Percentiles rank a stretch among this genome's conserved stretches.
phyloP scores from a whole-genome alignment of 352 stramenopile genomes.

The Phytophthora rubi region DNA sequence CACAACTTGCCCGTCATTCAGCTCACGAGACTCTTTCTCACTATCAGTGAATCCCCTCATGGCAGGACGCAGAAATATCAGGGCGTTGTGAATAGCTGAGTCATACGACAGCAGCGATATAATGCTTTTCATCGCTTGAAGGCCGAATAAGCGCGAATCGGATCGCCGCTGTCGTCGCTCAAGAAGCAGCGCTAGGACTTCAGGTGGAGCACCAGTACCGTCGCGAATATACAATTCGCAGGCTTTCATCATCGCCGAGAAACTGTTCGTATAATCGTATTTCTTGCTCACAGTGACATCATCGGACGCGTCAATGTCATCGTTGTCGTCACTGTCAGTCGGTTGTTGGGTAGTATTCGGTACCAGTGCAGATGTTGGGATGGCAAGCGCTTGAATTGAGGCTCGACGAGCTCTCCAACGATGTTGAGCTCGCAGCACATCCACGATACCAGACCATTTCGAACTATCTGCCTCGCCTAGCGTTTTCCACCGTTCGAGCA shows the following conservation, averaged over 20 bases:
- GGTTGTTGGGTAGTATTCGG: not conserved
- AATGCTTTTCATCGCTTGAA: conserved; percentile 85
- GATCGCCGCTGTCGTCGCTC: conserved; percentile 77
- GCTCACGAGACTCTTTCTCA: conserved; percentile 81
- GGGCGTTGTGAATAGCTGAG: conserved; percentile 70
- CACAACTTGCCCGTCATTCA: conserved; percentile 79
- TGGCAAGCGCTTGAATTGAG: conserved; percentile 41
- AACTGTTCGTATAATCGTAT: conserved; percentile 68
- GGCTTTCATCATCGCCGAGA: conserved; percentile 83
- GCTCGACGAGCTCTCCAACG: conserved; percentile 59
- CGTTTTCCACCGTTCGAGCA: conserved; percentile 88
- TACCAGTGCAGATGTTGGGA: not conserved
- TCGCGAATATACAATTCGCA: conserved; percentile 90
- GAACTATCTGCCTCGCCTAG: conserved; percentile 77
- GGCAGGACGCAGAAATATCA: conserved; percentile 86
- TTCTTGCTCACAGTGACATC: conserved; percentile 35
- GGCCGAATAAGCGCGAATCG: conserved; percentile 76
- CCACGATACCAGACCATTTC: conserved; percentile 88
- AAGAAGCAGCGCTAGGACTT: conserved; percentile 71
- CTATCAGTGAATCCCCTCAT: conserved; percentile 88
- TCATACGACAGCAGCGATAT: conserved; percentile 79
- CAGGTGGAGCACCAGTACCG: conserved; percentile 79
- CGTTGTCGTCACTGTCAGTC: conserved; percentile 11
- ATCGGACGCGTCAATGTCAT: conserved; percentile 21
- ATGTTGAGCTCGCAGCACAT: conserved; percentile 82